A percentile compares a stretch with the other conserved stretches of the same genome.
These are phyloP conservation scores for Hura crepitans DNA, from an alignment of 441 rosid genomes.

Conservation along the genomic window DNA sequence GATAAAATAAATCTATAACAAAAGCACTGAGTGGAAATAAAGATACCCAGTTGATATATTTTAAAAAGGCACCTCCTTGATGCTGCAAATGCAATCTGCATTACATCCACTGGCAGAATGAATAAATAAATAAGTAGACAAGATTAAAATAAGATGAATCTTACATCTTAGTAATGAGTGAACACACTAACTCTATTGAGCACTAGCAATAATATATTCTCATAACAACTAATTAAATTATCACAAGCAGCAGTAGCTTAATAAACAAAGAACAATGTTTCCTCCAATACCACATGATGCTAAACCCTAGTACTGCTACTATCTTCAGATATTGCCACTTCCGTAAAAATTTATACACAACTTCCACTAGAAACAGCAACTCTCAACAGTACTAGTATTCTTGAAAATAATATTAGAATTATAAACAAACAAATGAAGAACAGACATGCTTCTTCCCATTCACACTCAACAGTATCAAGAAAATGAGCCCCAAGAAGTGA, in stretches of 20 bases:
- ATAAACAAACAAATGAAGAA: conserved; percentile 52
- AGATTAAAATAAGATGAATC: conserved; percentile 27
- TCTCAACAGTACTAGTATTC: conserved; percentile 15
- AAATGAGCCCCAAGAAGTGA: conserved; percentile 9
- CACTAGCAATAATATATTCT: conserved; percentile 30
- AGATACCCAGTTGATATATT: conserved; percentile 13
- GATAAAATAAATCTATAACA: conserved; percentile 1
- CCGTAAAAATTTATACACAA: conserved; percentile 36
- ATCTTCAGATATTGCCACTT: conserved; percentile 26
- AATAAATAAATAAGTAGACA: conserved; percentile 20
- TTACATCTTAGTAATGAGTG: conserved; percentile 34
- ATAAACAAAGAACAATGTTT: conserved; percentile 25
- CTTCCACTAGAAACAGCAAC: conserved; percentile 35
- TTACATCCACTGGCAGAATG: conserved; percentile 26
- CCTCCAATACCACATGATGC: conserved; percentile 18
- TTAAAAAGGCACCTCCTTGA: background rate
- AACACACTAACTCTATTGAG: conserved; percentile 24
- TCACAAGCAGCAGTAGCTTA: conserved; percentile 20
- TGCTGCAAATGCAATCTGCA: conserved; percentile 19
- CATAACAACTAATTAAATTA: conserved; percentile 19
- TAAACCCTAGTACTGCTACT: conserved; percentile 26
- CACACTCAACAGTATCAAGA: conserved; percentile 36
- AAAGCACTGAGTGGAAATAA: conserved; percentile 12
- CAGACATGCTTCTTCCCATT: conserved; percentile 42
- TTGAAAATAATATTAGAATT: conserved; percentile 24